These are phyloP conservation scores for Paraurostyla sp. DNA, from an alignment of 73 alveolate species.

Conservation along the genomic window DNA sequence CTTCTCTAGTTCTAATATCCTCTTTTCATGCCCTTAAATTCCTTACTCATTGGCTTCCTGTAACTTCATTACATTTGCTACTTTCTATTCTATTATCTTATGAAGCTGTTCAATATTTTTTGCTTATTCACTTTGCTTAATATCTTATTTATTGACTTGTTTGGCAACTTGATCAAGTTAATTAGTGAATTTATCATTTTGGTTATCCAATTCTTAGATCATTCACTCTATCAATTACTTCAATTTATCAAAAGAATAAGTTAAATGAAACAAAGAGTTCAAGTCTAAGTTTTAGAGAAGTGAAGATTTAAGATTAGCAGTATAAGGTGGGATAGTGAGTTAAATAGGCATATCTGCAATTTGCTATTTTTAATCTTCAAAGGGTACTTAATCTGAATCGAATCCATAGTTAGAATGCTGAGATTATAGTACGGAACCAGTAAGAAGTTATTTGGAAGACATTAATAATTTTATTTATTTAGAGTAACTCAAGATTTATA, in stretches of 20 bases:
- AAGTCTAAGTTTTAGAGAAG: background rate
- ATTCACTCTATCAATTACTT: background rate
- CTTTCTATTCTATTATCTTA: too few species aligned
- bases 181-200: background rate
- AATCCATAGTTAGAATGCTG: too few species aligned
- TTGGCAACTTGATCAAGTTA: background rate
- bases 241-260: slow-evolving; percentile 14
- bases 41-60: background rate
- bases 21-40: background rate
- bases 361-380: too few species aligned
- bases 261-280: background rate
- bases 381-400: too few species aligned
- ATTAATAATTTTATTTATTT: too few species aligned
- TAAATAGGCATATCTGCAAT: too few species aligned
- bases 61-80: background rate
- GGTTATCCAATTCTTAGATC: background rate
- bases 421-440: too few species aligned
- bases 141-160: background rate
- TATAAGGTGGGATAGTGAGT: too few species aligned
- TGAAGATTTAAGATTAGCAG: background rate
- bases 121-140: background rate
- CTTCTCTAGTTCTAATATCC: background rate
- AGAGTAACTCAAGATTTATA: too few species aligned
- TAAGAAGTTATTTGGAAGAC: too few species aligned
- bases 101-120: background rate